Percentiles rank a stretch among this genome's conserved stretches.
phyloP scores from a whole-genome alignment of 2,329 filamentous ascomycete species.

The Beauveria caledonica region DNA sequence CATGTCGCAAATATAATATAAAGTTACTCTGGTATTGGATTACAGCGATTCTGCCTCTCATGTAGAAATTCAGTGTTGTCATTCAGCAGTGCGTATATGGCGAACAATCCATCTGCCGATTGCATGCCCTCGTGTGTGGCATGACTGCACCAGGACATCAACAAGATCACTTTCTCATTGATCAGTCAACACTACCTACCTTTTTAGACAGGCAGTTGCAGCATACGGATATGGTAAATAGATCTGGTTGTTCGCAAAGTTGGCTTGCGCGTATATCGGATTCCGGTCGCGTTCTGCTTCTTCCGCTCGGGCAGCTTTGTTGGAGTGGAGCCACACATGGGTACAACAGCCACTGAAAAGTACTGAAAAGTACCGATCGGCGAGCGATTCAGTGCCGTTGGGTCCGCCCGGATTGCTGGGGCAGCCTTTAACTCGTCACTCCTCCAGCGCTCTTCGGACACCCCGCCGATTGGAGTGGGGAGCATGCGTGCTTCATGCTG shows the following conservation, averaged over 20 bases:
- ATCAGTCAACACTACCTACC: neutral
- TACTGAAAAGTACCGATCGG: neutral
- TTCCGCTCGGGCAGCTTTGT: neutral
- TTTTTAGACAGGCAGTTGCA: neutral
- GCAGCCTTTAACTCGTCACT: neutral
- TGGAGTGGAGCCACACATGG: neutral
- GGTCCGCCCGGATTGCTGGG: neutral
- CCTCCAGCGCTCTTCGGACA: constrained; percentile 1
- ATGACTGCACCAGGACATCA: neutral
- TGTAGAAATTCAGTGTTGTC: neutral
- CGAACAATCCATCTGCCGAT: neutral
- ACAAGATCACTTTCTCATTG: neutral
- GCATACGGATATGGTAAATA: neutral
- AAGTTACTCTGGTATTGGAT: neutral
- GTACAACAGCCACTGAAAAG: too few relatives aligned
- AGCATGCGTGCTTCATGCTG: constrained; percentile 1
- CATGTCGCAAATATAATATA: neutral
- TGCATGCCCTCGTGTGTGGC: neutral
- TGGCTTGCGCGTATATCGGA: neutral
- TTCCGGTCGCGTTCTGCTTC: neutral
- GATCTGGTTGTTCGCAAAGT: neutral
- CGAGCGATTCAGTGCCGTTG: neutral
- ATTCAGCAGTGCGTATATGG: neutral
- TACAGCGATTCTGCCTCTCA: neutral
- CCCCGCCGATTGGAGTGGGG: constrained; percentile 7